Evolutionary conservation across 495 filamentous ascomycete genomes (phyloP).

Genomic region (Penicillium ochrochloron): DNA sequence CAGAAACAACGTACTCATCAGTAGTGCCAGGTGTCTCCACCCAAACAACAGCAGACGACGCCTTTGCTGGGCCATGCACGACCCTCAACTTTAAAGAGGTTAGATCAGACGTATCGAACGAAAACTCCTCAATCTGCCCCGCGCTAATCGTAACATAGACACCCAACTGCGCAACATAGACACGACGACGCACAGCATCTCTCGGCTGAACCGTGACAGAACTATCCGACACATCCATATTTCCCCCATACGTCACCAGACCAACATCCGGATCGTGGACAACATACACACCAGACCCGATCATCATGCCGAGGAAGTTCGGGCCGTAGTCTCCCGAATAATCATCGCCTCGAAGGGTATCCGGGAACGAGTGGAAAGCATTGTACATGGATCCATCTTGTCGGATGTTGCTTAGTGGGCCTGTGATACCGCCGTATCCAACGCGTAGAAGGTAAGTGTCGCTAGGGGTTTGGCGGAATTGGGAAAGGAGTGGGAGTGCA

Average conservation of each 20-base stretch:
- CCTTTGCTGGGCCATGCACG: slow-evolving; percentile 11
- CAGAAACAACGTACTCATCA: slow-evolving; percentile 10
- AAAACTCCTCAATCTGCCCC: slow-evolving; percentile 41
- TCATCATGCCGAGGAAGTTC: slow-evolving; percentile 49
- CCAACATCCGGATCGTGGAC: slow-evolving; percentile 45
- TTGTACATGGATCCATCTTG: slow-evolving; percentile 52
- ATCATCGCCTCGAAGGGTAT: slow-evolving; percentile 55
- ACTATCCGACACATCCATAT: slow-evolving; percentile 22
- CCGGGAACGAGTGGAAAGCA: slow-evolving; percentile 56
- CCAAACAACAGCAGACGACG: slow-evolving; percentile 11
- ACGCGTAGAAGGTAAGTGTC: slow-evolving; percentile 47
- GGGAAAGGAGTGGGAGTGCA: slow-evolving; percentile 50
- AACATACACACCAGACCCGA: slow-evolving; percentile 50
- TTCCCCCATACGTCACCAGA: slow-evolving; percentile 48
- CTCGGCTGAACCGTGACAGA: slow-evolving; percentile 38
- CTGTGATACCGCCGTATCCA: slow-evolving; percentile 53
- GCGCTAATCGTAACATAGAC: slow-evolving; percentile 47
- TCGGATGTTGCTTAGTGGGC: slow-evolving; percentile 55
- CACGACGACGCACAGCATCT: slow-evolving; percentile 44
- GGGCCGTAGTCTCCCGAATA: slow-evolving; percentile 60
- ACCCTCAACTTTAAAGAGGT: slow-evolving; percentile 6
- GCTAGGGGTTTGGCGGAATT: slow-evolving; percentile 45
- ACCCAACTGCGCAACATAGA: slow-evolving; percentile 48
- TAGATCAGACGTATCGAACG: slow-evolving; percentile 21
- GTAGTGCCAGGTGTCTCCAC: slow-evolving; percentile 19